Percentiles rank a stretch among this genome's conserved stretches.
These are phyloP conservation scores for Petunia hybrid DNA, from an alignment of 305 asterid species.

Conservation along the genomic window DNA sequence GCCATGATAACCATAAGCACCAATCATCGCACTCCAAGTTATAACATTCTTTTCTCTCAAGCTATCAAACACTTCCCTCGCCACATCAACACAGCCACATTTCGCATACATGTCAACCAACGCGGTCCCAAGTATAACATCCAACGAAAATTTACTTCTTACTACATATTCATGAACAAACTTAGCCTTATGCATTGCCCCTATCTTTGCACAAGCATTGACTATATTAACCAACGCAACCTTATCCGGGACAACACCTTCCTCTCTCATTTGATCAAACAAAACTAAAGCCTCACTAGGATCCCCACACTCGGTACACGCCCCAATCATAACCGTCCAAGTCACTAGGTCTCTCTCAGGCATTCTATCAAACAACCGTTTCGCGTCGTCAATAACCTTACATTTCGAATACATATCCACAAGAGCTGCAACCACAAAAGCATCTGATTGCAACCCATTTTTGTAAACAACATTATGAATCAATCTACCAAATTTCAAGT, in stretches of 20 bases:
- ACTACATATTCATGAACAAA: conserved; percentile 46
- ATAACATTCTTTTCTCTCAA: conserved; percentile 57
- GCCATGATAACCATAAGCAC: conserved; percentile 69
- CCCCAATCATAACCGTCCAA: conserved; percentile 77
- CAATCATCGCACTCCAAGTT: conserved; percentile 70
- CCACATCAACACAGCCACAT: conserved; percentile 59
- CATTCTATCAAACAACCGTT: conserved; percentile 60
- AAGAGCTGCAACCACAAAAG: conserved; percentile 54
- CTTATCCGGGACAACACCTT: conserved; percentile 54
- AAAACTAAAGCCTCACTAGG: conserved; percentile 51
- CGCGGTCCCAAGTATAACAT: conserved; percentile 59
- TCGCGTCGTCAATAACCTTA: conserved; percentile 52
- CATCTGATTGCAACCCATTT: conserved; percentile 48
- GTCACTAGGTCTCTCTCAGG: conserved; percentile 52
- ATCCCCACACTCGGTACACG: conserved; percentile 58
- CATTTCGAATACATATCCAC: conserved; percentile 61
- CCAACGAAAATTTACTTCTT: conserved; percentile 36
- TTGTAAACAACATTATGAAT: conserved; percentile 54
- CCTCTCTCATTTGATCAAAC: conserved; percentile 59
- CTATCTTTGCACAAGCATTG: conserved; percentile 66
- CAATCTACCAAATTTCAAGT: conserved; percentile 54
- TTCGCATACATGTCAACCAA: conserved; percentile 68
- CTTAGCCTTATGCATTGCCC: conserved; percentile 60
- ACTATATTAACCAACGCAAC: conserved; percentile 60
- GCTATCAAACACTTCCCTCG: conserved; percentile 55